Percentiles rank a stretch among this genome's conserved stretches.
Evolutionary conservation across 2,329 filamentous ascomycete genomes (phyloP).

Genomic region (Fusarium hostae): DNA sequence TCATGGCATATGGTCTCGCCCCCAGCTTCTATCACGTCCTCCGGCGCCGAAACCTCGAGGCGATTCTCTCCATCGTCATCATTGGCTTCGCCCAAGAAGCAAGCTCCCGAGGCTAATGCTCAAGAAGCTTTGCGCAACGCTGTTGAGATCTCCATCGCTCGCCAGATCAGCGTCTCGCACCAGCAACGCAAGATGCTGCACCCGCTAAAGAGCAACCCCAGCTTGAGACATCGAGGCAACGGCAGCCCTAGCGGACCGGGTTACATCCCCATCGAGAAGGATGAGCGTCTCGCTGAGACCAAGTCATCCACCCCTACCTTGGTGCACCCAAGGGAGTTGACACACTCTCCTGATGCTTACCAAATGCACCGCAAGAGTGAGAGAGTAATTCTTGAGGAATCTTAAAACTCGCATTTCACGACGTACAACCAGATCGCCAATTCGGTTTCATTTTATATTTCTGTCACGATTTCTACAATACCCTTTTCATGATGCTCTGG

Average conservation of each 20-base stretch:
- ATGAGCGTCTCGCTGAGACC: conserved; percentile 50
- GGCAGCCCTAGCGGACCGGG: conserved; percentile 24
- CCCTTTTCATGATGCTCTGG: conserved; percentile 27
- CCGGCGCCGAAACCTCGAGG: conserved; percentile 17
- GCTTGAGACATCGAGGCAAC: conserved; percentile 36
- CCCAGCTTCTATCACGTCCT: conserved; percentile 48
- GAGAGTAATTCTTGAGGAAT: conserved; percentile 60
- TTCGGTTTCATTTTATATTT: conserved; percentile 4
- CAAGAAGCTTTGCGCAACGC: conserved; percentile 60
- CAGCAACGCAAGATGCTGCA: conserved; percentile 70
- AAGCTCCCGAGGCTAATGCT: conserved; percentile 30
- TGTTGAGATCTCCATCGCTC: conserved; percentile 73
- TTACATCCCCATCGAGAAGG: conserved; percentile 40
- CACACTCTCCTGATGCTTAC: conserved; percentile 49
- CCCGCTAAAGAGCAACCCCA: conserved; percentile 58
- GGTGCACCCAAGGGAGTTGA: conserved; percentile 51
- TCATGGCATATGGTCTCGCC: conserved; percentile 61
- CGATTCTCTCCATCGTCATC: conserved; percentile 31
- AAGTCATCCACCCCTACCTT: conserved; percentile 59
- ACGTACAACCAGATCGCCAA: neutral
- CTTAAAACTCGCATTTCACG: neutral
- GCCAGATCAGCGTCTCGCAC: conserved; percentile 73
- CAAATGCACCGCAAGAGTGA: conserved; percentile 63
- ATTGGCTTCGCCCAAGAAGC: conserved; percentile 41
- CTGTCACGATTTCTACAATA: conserved; percentile 5